Conservation (phyloP, 2,329 filamentous ascomycete genomes). For the Incumbomyces delicatus region DNA sequence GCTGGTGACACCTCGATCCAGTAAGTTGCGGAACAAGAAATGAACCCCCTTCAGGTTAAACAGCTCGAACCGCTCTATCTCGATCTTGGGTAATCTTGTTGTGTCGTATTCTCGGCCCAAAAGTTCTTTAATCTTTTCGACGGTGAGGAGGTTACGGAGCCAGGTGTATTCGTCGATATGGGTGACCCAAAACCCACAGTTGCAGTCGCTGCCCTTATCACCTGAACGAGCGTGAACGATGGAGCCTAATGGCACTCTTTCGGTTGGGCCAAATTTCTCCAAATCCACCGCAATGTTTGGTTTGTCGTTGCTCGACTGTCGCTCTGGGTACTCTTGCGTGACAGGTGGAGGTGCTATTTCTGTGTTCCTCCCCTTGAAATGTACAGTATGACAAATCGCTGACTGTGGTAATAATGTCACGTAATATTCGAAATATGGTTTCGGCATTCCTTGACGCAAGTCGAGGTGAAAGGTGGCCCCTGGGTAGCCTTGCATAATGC, state of each 20-base stretch:
- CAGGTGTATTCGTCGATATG: constrained; percentile 24
- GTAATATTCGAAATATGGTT: constrained; percentile 26
- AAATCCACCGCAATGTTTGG: constrained; percentile 17
- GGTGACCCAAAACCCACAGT: constrained; percentile 29
- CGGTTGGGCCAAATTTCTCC: constrained; percentile 23
- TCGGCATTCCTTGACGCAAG: constrained; percentile 26
- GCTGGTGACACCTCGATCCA: constrained; percentile 29
- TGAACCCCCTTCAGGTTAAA: constrained; percentile 32
- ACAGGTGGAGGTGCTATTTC: constrained; percentile 19
- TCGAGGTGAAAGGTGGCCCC: constrained; percentile 31
- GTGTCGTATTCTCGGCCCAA: constrained; percentile 31
- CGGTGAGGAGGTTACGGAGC: constrained; percentile 21
- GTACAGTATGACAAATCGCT: constrained; percentile 23
- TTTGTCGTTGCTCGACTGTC: constrained; percentile 18
- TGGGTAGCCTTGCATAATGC: constrained; percentile 34
- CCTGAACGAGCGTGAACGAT: constrained; percentile 28
- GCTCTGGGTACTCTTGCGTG: constrained; percentile 20
- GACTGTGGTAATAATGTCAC: constrained; percentile 22
- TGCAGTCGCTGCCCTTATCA: constrained; percentile 28
- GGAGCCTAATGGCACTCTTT: constrained; percentile 23
- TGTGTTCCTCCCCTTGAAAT: constrained; percentile 20
- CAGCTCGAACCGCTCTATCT: constrained; percentile 40
- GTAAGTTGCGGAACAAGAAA: constrained; percentile 30
- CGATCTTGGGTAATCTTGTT: constrained; percentile 16
- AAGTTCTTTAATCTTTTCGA: constrained; percentile 20